Conservation (phyloP, 331 rosid species). For the Arachis monticola region DNA sequence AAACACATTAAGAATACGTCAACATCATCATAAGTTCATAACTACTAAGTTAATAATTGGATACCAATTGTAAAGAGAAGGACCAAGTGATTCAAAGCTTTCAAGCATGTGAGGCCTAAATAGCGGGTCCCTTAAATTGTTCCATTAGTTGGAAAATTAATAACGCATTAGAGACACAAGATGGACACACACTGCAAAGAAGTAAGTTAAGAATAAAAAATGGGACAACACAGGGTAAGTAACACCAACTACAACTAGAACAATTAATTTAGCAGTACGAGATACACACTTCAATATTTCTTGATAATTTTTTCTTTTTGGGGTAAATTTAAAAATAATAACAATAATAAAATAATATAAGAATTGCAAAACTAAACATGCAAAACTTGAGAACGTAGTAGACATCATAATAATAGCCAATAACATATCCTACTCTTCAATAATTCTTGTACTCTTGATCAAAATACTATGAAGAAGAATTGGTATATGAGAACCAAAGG, state of each 20-base stretch:
- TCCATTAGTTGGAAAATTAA: constrained; percentile 32
- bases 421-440: background rate
- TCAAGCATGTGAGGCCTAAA: background rate
- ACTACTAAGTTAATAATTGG: background rate
- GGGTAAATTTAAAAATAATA: background rate
- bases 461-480: constrained; percentile 20
- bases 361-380: background rate
- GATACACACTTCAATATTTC: background rate
- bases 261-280: background rate
- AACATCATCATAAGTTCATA: background rate
- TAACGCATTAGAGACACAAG: background rate
- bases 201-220: background rate
- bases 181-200: constrained; percentile 20
- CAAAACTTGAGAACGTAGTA: background rate
- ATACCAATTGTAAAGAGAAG: background rate
- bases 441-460: constrained; percentile 10
- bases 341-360: background rate
- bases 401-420: background rate
- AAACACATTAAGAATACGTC: background rate
- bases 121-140: constrained; percentile 26
- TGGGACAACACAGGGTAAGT: background rate
- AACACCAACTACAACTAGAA: background rate
- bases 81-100: background rate
- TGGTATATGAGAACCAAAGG: constrained; percentile 32
- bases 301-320: background rate